Percentiles rank a stretch among this genome's conserved stretches.
Evolutionary conservation across 768 basidiomycete genomes (phyloP).

Genomic region (Kwoniella europaea): DNA sequence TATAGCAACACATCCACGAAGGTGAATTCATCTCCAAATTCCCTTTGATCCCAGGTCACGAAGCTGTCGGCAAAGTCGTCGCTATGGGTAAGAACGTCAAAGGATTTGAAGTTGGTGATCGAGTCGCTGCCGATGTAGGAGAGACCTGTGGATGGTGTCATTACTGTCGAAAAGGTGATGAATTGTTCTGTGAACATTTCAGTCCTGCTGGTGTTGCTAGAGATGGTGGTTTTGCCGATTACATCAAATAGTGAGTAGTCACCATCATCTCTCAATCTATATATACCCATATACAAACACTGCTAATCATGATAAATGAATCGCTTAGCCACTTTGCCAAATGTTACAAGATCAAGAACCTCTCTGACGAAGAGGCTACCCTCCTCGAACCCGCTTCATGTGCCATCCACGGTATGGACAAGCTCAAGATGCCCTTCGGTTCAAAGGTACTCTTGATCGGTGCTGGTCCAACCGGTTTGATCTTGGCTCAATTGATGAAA

Average conservation of each 20-base stretch:
- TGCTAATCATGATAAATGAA: not conserved
- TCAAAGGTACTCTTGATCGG: constrained; percentile 83
- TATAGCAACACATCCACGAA: constrained; percentile 65
- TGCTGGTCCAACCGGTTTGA: constrained; percentile 90
- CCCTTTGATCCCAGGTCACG: constrained; percentile 76
- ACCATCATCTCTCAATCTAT: not conserved
- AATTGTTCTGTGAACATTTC: constrained; percentile 83
- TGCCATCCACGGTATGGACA: constrained; percentile 89
- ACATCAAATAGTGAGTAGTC: constrained; percentile 74
- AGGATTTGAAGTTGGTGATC: constrained; percentile 76
- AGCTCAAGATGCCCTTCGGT: constrained; percentile 79
- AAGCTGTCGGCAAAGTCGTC: constrained; percentile 73
- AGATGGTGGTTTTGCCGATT: constrained; percentile 88
- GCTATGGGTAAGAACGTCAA: constrained; percentile 79
- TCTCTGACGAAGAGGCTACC: constrained; percentile 83
- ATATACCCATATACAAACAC: too few species aligned
- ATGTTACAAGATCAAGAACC: constrained; percentile 83
- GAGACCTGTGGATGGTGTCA: constrained; percentile 74
- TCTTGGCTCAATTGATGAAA: constrained; percentile 83
- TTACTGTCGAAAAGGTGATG: constrained; percentile 83
- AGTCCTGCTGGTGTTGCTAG: constrained; percentile 76
- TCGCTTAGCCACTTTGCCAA: constrained; percentile 69
- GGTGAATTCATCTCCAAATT: constrained; percentile 76
- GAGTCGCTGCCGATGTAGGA: constrained; percentile 81
- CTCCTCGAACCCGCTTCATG: constrained; percentile 89